Evolutionary conservation across 495 filamentous ascomycete species (phyloP).

Genomic region (Penicillium maclennaniae): DNA sequence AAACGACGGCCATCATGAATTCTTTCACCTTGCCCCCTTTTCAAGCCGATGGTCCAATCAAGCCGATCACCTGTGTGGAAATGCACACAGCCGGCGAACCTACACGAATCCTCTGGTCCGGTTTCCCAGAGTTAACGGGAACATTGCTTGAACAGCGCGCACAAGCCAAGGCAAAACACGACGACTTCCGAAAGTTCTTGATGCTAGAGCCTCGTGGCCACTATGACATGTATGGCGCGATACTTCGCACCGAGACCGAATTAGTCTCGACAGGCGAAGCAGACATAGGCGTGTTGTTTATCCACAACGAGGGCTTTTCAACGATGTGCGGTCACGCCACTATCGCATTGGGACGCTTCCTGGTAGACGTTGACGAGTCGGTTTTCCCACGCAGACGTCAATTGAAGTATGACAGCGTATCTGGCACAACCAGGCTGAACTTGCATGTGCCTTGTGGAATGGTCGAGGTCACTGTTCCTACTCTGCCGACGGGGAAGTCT

Average conservation of each 20-base stretch:
- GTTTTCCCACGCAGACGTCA: slow-evolving; percentile 11
- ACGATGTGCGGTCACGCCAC: slow-evolving; percentile 63
- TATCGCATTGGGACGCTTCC: slow-evolving; percentile 33
- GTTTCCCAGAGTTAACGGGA: slow-evolving; percentile 15
- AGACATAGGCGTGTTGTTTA: slow-evolving; percentile 20
- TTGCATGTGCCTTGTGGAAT: slow-evolving; percentile 18
- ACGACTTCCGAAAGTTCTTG: slow-evolving; percentile 16
- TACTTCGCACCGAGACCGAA: slow-evolving; percentile 17
- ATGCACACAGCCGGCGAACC: slow-evolving; percentile 28
- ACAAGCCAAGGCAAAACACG: slow-evolving; percentile 17
- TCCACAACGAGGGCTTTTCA: slow-evolving; percentile 71
- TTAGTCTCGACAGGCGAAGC: slow-evolving; percentile 12
- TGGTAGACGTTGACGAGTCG: slow-evolving; percentile 10
- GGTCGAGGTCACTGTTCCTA: slow-evolving; percentile 16
- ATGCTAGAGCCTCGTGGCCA: slow-evolving; percentile 25
- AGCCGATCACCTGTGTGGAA: slow-evolving; percentile 16
- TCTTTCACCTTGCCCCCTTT: neutral
- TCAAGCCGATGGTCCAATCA: neutral
- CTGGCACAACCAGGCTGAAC: slow-evolving; percentile 5
- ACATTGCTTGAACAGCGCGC: slow-evolving; percentile 20
- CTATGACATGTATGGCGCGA: slow-evolving; percentile 26
- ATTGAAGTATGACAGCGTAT: slow-evolving; percentile 1
- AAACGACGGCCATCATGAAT: neutral
- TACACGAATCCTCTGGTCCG: slow-evolving; percentile 17
- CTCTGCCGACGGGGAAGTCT: slow-evolving; percentile 10